Percentiles rank a stretch among this genome's conserved stretches.
These are phyloP conservation scores for Eucalyptus polyanthemos DNA, from an alignment of 345 rosid species.

Conservation along the genomic window DNA sequence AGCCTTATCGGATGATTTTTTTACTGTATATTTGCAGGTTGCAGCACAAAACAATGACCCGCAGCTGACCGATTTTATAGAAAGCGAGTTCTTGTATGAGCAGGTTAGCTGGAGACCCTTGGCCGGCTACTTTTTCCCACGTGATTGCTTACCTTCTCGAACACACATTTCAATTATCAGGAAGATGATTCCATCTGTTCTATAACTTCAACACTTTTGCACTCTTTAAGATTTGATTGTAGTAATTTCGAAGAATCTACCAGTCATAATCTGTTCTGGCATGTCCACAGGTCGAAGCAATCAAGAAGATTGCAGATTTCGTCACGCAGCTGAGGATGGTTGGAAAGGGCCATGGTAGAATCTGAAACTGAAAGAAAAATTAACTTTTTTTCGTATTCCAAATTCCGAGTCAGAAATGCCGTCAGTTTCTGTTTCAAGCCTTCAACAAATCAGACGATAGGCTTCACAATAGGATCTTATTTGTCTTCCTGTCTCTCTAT, in stretches of 20 bases:
- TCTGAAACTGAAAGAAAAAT: background rate
- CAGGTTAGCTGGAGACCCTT: slow-evolving; percentile 28
- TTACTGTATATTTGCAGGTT: slow-evolving; percentile 27
- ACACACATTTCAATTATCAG: background rate
- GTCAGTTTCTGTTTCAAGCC: background rate
- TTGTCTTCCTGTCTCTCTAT: background rate
- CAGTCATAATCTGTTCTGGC: background rate
- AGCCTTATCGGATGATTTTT: background rate
- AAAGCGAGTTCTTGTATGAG: slow-evolving; percentile 53
- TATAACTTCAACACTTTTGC: background rate
- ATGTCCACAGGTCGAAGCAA: slow-evolving; percentile 52
- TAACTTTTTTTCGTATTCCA: background rate
- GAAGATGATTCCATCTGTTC: background rate
- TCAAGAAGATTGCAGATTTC: slow-evolving; percentile 70
- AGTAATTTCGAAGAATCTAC: background rate
- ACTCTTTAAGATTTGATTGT: background rate
- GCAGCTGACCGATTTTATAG: slow-evolving; percentile 63
- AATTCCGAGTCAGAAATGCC: background rate
- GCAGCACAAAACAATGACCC: slow-evolving; percentile 49
- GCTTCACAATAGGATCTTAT: background rate
- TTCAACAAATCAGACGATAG: background rate
- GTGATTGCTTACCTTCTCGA: background rate
- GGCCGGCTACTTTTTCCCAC: background rate
- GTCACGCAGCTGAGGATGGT: slow-evolving; percentile 81
- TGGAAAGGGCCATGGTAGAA: slow-evolving; percentile 89